These are phyloP conservation scores for Penicillium paneum DNA, from an alignment of 2,329 filamentous ascomycete species.

Conservation along the genomic window DNA sequence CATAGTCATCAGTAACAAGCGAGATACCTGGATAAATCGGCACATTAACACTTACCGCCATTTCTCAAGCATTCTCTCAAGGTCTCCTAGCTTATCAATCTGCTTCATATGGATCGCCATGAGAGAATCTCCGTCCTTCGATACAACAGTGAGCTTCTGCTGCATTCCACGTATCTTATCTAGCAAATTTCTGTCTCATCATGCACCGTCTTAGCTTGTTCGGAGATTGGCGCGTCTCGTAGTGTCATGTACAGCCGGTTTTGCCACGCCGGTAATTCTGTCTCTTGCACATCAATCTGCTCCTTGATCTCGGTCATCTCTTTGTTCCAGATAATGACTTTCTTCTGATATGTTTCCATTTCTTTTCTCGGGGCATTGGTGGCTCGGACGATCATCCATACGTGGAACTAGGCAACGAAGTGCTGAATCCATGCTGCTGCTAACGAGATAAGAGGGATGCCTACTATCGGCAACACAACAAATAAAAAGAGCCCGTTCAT, in stretches of 20 bases:
- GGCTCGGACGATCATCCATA: not conserved
- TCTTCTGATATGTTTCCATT: accelerated
- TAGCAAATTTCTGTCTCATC: not conserved
- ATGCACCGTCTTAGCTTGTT: not conserved
- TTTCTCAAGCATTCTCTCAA: not conserved
- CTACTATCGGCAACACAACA: not conserved
- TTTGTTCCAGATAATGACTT: accelerated
- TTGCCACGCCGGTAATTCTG: not conserved
- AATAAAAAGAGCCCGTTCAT: not conserved
- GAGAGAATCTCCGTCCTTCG: not conserved
- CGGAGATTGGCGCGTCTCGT: no score
- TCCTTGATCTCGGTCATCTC: not conserved
- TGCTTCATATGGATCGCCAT: no score
- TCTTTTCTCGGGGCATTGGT: not conserved
- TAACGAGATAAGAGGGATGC: no score
- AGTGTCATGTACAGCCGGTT: not conserved
- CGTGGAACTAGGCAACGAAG: no score
- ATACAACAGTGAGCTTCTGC: not conserved
- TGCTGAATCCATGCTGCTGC: not conserved
- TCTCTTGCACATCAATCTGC: not conserved
- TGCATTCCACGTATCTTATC: accelerated
- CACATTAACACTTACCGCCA: not conserved
- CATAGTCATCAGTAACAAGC: not conserved
- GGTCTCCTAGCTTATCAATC: not conserved
- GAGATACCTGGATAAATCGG: not conserved